Percentiles rank a stretch among this genome's conserved stretches.
Conservation (phyloP, 768 basidiomycete genomes). For the Dacryopinax primogenitus region DNA sequence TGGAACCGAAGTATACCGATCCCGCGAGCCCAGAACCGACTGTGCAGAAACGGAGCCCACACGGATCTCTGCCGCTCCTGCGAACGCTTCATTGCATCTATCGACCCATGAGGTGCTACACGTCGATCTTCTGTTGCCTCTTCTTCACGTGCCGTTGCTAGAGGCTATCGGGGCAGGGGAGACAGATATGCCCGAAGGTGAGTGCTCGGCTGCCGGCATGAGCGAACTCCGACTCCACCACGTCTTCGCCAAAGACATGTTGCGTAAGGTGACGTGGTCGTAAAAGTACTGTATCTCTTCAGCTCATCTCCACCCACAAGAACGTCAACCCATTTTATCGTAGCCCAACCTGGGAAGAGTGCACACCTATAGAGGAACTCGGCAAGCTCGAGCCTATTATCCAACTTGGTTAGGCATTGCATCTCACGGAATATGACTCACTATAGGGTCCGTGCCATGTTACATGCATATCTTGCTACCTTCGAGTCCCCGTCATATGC, state of each 20-base stretch:
- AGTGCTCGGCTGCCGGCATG: conserved; percentile 28
- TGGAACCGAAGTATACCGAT: conserved; percentile 9
- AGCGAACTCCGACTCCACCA: conserved; percentile 50
- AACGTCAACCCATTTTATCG: no score
- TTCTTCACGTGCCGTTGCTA: conserved; percentile 29
- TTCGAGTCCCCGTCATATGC: no score
- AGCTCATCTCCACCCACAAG: no score
- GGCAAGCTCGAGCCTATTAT: no score
- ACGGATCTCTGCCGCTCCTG: conserved; percentile 45
- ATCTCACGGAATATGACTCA: no score
- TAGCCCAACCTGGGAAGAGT: no score
- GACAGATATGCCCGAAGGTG: conserved; percentile 9
- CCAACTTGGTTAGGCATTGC: no score
- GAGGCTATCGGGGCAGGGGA: conserved; percentile 22
- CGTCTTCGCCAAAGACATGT: conserved; percentile 92
- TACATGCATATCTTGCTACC: no score
- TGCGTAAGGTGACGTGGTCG: conserved; percentile 95
- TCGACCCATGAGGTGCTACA: conserved; percentile 82
- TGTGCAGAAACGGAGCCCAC: conserved; percentile 35
- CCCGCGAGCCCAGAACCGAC: conserved; percentile 12
- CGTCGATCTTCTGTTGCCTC: conserved; percentile 66
- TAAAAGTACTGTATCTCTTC: conserved; percentile 59
- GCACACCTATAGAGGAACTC: no score
- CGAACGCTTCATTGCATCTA: conserved; percentile 36
- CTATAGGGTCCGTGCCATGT: no score